Base-by-base conservation (phyloP, 2,329 filamentous ascomycete species). In the Cladosporium phlei region DNA sequence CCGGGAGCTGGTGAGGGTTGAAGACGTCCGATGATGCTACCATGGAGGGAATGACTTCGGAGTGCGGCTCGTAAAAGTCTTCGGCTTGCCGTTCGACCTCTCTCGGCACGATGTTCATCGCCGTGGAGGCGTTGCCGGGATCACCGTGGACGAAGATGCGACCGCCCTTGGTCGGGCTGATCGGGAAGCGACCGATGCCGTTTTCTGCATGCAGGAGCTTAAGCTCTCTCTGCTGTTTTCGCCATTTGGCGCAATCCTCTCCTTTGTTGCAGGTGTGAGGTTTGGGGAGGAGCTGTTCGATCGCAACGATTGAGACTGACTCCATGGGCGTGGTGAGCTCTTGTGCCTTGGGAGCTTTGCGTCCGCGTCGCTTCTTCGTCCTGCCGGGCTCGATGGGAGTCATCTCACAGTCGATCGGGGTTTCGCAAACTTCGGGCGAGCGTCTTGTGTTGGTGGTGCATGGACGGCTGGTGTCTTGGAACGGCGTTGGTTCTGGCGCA, bases 21-120 rank as follows among this genome's bases (percentile, higher is more conserved):
- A 97, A 77, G 9, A 94, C 77, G 66, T 96, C 91, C 1, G 90
- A 96, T 1, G 91, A 96, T 20, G 90, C 91, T 43, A 95, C 84
- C 8, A 95, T 76, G 1, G 90, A 96, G 8, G 86, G 86, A 3
- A 85, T 79, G 16, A 79, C 79, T 56, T 93, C 85, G 5, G 88
- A 91, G 20, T 82, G 73, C 9, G 87, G 86, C 25, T 61, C 56
- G 19, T 58, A 34, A 14, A 22, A 54, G 6, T 51, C 47, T 9
- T 37, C 34, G 5, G 29, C 22, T 12, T 48, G 53, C 20, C 55
- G 53, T 44, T 57, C 66, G 49, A 80, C 68, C 47, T 80, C 57
- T 60, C 74, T 60, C 67, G 72, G 62, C 47, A 76, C 61, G 24
- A 75, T 75, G 54, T 80, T 77, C 21, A 63, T 60, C 5, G 76